phyloP scores from a whole-genome alignment of 441 rosid species.

The Mallotus repandus region DNA sequence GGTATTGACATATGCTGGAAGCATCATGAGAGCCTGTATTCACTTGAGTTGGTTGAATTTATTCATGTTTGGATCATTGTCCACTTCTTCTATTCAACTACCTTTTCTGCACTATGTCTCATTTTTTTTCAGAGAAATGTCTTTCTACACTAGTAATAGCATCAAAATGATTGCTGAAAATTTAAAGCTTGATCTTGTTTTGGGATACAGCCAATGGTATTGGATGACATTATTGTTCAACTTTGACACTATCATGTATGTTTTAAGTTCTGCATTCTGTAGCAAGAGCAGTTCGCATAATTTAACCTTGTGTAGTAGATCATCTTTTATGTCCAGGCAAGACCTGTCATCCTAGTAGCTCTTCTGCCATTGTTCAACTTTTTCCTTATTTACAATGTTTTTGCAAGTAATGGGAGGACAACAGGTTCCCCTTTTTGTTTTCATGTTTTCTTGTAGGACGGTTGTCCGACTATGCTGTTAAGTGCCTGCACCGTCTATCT shows the following conservation, averaged over 20 bases:
- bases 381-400: no score
- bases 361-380: background rate
- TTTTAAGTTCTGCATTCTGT: background rate
- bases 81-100: background rate
- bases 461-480: background rate
- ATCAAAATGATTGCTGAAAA: no score
- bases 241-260: background rate
- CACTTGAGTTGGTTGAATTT: background rate
- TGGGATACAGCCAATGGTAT: background rate
- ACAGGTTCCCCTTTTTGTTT: background rate
- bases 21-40: background rate
- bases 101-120: background rate
- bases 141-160: background rate
- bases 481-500: background rate
- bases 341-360: background rate
- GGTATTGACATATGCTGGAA: slow-evolving; percentile 33
- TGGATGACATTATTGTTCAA: background rate
- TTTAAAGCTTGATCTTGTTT: background rate
- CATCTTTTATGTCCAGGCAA: background rate
- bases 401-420: background rate
- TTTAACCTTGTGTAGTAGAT: background rate
- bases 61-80: background rate
- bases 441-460: background rate
- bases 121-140: background rate
- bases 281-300: background rate